A percentile compares a stretch with the other conserved stretches of the same genome.
phyloP scores from a whole-genome alignment of 345 rosid genomes.

The Citrus glauca region DNA sequence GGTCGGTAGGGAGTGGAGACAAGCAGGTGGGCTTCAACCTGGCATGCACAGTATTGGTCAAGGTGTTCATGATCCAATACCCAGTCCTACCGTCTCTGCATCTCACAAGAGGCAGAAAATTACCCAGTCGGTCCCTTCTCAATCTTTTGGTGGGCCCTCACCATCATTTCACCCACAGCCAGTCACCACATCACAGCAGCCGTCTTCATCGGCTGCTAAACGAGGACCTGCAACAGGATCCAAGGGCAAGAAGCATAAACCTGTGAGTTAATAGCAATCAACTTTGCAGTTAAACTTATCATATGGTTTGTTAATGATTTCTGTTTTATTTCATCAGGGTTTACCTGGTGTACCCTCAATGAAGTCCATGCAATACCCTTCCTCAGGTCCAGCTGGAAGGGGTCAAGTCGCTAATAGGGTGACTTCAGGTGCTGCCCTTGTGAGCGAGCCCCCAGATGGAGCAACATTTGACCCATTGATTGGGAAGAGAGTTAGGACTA shows the following conservation, averaged over 20 bases:
- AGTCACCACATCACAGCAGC: constrained; percentile 48
- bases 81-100: constrained; percentile 76
- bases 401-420: constrained; percentile 54
- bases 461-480: constrained; percentile 43
- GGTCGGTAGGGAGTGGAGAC: constrained; percentile 84
- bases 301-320: not conserved
- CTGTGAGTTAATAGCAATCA: constrained; percentile 42
- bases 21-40: constrained; percentile 57
- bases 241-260: constrained; percentile 75
- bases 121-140: constrained; percentile 48
- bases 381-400: constrained; percentile 58
- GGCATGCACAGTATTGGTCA: constrained; percentile 47
- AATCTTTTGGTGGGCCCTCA: constrained; percentile 56
- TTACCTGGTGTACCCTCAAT: constrained; percentile 56
- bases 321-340: constrained; percentile 36
- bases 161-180: constrained; percentile 59
- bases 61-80: constrained; percentile 56
- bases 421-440: constrained; percentile 43
- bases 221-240: constrained; percentile 50
- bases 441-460: constrained; percentile 46
- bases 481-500: constrained; percentile 74
- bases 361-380: constrained; percentile 50
- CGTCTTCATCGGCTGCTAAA: constrained; percentile 56
- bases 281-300: not conserved
- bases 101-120: constrained; percentile 78